Conservation (phyloP, 2,329 filamentous ascomycete species). For the Aspergillus pseudoviridinutans region DNA sequence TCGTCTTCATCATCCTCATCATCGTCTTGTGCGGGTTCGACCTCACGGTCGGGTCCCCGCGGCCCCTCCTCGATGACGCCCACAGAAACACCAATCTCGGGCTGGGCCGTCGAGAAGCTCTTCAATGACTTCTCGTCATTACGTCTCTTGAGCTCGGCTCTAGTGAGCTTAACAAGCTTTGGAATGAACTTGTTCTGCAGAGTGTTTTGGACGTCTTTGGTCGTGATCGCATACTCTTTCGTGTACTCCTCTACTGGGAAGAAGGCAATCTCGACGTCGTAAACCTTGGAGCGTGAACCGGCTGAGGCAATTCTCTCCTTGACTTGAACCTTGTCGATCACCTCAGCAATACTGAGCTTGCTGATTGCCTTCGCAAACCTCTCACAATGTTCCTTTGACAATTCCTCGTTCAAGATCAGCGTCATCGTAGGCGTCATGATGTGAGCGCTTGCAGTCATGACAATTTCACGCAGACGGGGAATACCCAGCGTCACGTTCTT, state of each 20-base stretch:
- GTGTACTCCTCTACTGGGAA: conserved; percentile 82
- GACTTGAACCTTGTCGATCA: conserved; percentile 76
- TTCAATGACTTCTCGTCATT: conserved; percentile 53
- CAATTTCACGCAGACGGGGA: conserved; percentile 90
- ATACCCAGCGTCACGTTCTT: conserved; percentile 99
- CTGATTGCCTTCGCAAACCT: conserved; percentile 90
- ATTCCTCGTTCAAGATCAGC: conserved; percentile 68
- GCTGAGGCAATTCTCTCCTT: conserved; percentile 75
- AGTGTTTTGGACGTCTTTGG: conserved; percentile 71
- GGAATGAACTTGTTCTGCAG: conserved; percentile 79
- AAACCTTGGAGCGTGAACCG: conserved; percentile 71
- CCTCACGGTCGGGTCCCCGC: conserved; percentile 47
- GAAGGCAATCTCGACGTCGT: conserved; percentile 75
- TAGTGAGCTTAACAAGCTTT: conserved; percentile 64
- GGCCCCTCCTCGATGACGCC: conserved; percentile 53
- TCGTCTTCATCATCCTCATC: conserved; percentile 76
- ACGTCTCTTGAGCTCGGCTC: conserved; percentile 77
- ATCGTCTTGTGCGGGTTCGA: conserved; percentile 64
- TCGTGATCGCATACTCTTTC: conserved; percentile 76
- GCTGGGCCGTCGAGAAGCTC: conserved; percentile 65
- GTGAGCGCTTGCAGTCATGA: conserved; percentile 90
- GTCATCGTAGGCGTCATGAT: conserved; percentile 81
- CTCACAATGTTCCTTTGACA: conserved; percentile 65
- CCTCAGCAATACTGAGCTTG: conserved; percentile 74
- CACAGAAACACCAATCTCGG: conserved; percentile 66